Evolutionary conservation across 2,329 filamentous ascomycete genomes (phyloP), one percentile per base, ranked within the genome.

Genomic region (Paraphoma sp.): DNA sequence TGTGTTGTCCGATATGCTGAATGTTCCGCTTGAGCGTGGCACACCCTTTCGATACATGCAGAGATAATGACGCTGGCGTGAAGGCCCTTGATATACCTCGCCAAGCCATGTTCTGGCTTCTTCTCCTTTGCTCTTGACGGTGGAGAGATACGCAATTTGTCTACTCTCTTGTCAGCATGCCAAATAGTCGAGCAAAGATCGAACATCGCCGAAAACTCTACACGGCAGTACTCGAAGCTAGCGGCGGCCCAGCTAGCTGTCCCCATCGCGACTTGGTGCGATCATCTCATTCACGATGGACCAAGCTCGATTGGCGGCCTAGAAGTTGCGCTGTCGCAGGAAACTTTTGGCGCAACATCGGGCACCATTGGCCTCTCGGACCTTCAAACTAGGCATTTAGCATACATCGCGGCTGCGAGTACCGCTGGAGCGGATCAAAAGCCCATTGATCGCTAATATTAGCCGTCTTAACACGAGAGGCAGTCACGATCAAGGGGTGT

Each of bases 381-480:
- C 54, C 45, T 54, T 56, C 47, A 23, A 36, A 47, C 53, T 47
- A 48, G 53, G 48, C 40, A 49, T 54, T 52, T 55, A 53, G 62
- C 48, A 62, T 56, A 46, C 56, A 51, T 51, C 45, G 53, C 45
- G 49, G 44, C 56, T 60, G 56, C 60, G 56, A 55, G 33, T 14
- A 52, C 40, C 57, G 56, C 38, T 52, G 50, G 48, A 59, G 57
- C 65, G 60, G 69, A 66, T 71, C 50, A 64, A 43, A 63, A 29
- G n/a, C 47, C 51, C 49, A 30, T 45, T 52, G 46, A 45, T 51
- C 55, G 66, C 69, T 71, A 74, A 71, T 69, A 73, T 74, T 74
- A 74, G 72, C 60, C 62, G 52, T 59, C 47, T 64, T 54, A 62
- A 68, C 65, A 70, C 65, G 64, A 71, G 61, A 41, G 62, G 59